Conservation (phyloP, 495 filamentous ascomycete genomes). For the Trypethelium eluteriae region DNA sequence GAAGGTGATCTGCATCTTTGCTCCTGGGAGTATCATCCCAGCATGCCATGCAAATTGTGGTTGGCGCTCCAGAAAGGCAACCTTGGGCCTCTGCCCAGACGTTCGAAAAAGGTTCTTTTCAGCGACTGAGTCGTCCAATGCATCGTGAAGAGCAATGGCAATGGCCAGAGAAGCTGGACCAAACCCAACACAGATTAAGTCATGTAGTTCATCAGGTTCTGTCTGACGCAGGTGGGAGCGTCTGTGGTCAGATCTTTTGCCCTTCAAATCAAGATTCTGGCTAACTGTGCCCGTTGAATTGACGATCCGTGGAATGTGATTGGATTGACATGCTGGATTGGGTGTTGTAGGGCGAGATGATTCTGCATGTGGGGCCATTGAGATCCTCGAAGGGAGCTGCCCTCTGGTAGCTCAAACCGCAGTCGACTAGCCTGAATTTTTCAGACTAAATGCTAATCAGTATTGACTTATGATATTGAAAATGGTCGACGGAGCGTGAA, state of each 20-base stretch:
- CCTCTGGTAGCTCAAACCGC: neutral
- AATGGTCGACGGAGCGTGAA: neutral
- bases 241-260: constrained; percentile 18
- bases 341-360: neutral
- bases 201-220: constrained; percentile 55
- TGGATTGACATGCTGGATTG: neutral
- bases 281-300: neutral
- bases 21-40: constrained; percentile 87
- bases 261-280: neutral
- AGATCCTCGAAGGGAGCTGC: neutral
- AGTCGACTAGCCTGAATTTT: neutral
- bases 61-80: constrained; percentile 82
- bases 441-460: neutral
- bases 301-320: neutral
- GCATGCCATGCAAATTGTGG: constrained; percentile 80
- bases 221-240: constrained; percentile 34
- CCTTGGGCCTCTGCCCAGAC: constrained; percentile 49
- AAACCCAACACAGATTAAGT: constrained; percentile 86
- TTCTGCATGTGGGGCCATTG: constrained; percentile 10
- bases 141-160: constrained; percentile 79
- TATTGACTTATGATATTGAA: no score
- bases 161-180: constrained; percentile 91
- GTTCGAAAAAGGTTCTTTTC: constrained; percentile 20
- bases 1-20: constrained; percentile 97
- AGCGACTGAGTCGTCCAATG: constrained; percentile 30